Evolutionary conservation across 2,329 filamentous ascomycete genomes (phyloP).

Genomic region (Fusarium temperatum): DNA sequence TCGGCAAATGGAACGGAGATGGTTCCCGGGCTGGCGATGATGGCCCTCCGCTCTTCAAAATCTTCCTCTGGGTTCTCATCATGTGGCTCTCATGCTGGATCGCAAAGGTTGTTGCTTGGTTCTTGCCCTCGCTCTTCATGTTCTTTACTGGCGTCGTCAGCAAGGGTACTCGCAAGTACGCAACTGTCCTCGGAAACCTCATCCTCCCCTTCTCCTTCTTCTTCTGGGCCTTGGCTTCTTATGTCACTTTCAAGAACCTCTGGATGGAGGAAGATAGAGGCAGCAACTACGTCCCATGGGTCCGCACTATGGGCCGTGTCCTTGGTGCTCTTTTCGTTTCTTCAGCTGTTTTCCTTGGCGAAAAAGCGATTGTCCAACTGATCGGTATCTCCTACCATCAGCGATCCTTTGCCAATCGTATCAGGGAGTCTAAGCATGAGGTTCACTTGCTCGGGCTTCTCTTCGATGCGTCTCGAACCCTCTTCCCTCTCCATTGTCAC

Average conservation of each 20-base stretch:
- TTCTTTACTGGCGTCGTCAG: conserved; percentile 75
- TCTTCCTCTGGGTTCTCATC: conserved; percentile 76
- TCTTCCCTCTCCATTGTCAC: conserved; percentile 92
- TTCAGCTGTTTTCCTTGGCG: conserved; percentile 75
- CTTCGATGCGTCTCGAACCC: conserved; percentile 85
- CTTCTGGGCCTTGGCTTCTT: conserved; percentile 72
- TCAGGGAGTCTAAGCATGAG: conserved; percentile 90
- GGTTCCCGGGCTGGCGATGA: conserved; percentile 14
- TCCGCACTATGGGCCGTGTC: conserved; percentile 68
- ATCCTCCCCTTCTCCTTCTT: conserved; percentile 74
- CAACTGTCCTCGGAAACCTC: conserved; percentile 69
- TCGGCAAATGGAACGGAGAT: conserved; percentile 18
- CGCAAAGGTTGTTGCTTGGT: conserved; percentile 70
- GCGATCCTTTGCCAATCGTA: conserved; percentile 81
- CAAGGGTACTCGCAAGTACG: conserved; percentile 75
- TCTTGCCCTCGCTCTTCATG: conserved; percentile 70
- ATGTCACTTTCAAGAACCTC: conserved; percentile 68
- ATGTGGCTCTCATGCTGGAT: conserved; percentile 74
- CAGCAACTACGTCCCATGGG: conserved; percentile 58
- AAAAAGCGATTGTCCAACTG: conserved; percentile 81
- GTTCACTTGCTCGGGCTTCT: conserved; percentile 83
- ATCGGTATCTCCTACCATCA: conserved; percentile 88
- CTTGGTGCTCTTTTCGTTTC: conserved; percentile 74
- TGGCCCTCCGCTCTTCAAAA: conserved; percentile 63
- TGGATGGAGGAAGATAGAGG: conserved; percentile 48